Conservation (phyloP, 805 yeast species). For the Schizosaccharomyces octosporus region DNA sequence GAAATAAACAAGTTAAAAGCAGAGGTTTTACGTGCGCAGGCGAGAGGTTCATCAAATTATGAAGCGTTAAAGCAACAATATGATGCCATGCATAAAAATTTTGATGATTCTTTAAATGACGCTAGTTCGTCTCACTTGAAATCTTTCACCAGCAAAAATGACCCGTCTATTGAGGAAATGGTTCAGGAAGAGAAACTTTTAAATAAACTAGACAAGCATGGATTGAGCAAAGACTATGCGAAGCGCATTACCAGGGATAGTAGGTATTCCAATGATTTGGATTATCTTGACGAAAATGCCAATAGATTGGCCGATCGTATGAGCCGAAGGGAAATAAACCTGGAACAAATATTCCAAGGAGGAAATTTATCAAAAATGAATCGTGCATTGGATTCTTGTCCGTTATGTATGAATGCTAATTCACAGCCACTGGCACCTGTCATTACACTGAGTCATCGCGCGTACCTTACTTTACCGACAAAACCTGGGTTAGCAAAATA, state of each 20-base stretch:
- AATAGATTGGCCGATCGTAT: conserved; percentile 15
- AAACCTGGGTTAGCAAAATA: conserved; percentile 18
- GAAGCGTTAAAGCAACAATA: conserved; percentile 11
- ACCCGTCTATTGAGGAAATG: conserved; percentile 18
- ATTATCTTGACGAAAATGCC: conserved; percentile 21
- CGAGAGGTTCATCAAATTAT: conserved; percentile 10
- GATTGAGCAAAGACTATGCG: conserved; percentile 13
- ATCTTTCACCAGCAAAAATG: conserved; percentile 8
- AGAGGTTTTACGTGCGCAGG: conserved; percentile 14
- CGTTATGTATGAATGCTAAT: conserved; percentile 15
- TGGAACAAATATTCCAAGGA: conserved; percentile 5
- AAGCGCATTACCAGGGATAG: conserved; percentile 17
- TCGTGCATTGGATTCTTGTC: conserved; percentile 16
- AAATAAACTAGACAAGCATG: conserved; percentile 4
- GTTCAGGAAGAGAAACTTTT: conserved; percentile 13
- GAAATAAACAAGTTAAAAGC: conserved; percentile 15
- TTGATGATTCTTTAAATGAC: background rate
- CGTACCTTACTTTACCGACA: conserved; percentile 19
- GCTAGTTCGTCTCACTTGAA: background rate
- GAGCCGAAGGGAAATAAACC: conserved; percentile 13
- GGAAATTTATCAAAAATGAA: conserved; percentile 11
- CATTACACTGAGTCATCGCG: conserved; percentile 16
- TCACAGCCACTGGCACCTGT: conserved; percentile 13
- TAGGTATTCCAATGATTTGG: conserved; percentile 18
- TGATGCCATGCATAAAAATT: background rate